Evolutionary conservation across 192 early-diverging fungal species (phyloP), one percentile per base, ranked within the genome.

Genomic region (Coemansia sp.): DNA sequence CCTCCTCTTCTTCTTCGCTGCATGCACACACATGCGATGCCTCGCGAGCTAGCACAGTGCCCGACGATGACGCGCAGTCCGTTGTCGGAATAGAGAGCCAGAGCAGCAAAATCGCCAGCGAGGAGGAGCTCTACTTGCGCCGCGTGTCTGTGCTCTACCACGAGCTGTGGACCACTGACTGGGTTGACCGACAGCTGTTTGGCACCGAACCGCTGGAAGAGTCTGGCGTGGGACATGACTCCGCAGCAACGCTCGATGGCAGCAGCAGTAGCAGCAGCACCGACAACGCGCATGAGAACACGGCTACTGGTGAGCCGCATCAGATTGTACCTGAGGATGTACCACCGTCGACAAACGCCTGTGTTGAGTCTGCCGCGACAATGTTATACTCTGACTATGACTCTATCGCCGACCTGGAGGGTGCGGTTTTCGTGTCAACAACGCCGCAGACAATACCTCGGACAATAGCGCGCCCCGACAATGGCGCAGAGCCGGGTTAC

Each of bases 91-190:
- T 27, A 15, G 51, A 54, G 51, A 54, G 51, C 6, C 51, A 54
- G 17, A 32, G 51, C 27, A 60, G 46, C 37, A 40, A 24, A 10
- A 59, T 70, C 8, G 45, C 60, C 40, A 43, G 49, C 31, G 73
- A 82, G 9, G 79, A 82, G 32, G 73, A 76, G 67, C 42, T 72
- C 51, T 82, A 82, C 31, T 38, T 82, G 66, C 69, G 79, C n/a
- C 79, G 73, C 24, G 79, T 73, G 12, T 82, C 79, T 6, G 66
- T 76, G 4, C 70, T 82, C 29, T 82, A 82, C 53, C 79, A 82
- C 14, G 79, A 82, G 67, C 62, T 82, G 51, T 82, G 79, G 79
- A 73, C 39, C 65, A 64, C 62, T 39, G 79, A 82, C 41, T 82
- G 79, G 79, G 45, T 70, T 22, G 79, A 82, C n/a, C 41, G 60